These are phyloP conservation scores for Ceratobasidium sp. DNA, from an alignment of 1,284 basidiomycete genomes.

Conservation along the genomic window DNA sequence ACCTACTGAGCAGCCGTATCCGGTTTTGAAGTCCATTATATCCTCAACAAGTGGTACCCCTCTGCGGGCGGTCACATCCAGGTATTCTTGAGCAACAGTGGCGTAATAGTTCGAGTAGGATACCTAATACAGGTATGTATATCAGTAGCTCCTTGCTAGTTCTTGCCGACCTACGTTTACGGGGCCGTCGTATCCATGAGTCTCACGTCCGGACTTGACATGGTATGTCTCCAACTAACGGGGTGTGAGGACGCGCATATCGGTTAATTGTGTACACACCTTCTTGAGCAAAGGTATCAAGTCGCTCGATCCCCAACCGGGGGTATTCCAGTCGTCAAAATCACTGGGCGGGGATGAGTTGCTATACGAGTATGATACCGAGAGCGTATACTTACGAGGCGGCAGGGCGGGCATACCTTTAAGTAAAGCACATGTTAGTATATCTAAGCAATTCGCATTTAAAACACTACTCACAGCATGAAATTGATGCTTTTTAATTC, in stretches of 20 bases:
- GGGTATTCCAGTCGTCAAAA: slow-evolving; percentile 38
- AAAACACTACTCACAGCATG: slow-evolving; percentile 8
- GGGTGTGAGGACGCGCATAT: neutral
- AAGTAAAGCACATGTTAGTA: neutral
- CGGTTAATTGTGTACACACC: neutral
- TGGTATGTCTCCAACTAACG: slow-evolving; percentile 31
- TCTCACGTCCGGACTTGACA: slow-evolving; percentile 16
- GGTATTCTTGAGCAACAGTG: slow-evolving; percentile 20
- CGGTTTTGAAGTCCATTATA: slow-evolving; percentile 13
- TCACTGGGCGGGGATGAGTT: neutral
- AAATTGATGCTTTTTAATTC: slow-evolving; percentile 27
- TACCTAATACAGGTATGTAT: neutral
- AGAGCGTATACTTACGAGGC: slow-evolving; percentile 1
- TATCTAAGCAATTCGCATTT: too few relatives aligned
- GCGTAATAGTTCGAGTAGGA: slow-evolving; percentile 30
- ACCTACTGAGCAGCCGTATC: slow-evolving; percentile 13
- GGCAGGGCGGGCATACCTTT: neutral
- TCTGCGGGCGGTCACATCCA: slow-evolving; percentile 9
- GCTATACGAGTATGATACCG: neutral
- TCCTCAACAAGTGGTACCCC: slow-evolving; percentile 27
- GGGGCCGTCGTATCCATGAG: slow-evolving; percentile 31
- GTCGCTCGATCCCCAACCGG: slow-evolving; percentile 21
- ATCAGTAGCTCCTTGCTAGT: neutral
- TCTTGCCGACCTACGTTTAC: slow-evolving; percentile 3
- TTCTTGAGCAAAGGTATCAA: slow-evolving; percentile 29